Base-by-base conservation (phyloP, 2,329 filamentous ascomycete genomes). In the Botryotinia globosa region DNA sequence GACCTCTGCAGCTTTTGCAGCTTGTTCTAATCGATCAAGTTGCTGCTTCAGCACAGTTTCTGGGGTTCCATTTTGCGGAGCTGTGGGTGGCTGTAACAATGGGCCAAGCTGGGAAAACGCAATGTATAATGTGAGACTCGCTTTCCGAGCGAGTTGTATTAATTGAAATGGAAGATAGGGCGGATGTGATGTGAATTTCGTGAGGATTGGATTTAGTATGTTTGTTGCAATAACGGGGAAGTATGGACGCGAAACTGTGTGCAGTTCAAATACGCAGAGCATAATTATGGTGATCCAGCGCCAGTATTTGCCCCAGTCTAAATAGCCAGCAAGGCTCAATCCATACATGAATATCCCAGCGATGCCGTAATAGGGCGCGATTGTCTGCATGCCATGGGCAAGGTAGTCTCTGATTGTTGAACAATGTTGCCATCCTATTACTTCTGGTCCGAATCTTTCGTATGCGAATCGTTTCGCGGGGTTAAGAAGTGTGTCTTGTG, bases 111-210 rank as follows among this genome's bases (percentile, higher is more conserved):
- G 94, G 9, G 90, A 90, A 73, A 97, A 88, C 68, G 93, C 94
- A 76, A 97, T 93, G 82, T 93, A 94, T 39, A 93, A 82, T 3
- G 94, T 94, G 69, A 98, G 84, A 25, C 90, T 89, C 34, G 93
- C 83, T 80, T 93, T 93, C 74, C 94, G 90, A 9, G 91, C 88
- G 10, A 98, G 87, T 22, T 87, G 83, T 73, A 98, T 87, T 77
- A 92, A 85, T 83, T 99, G 94, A 80, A 96, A 99, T 3, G 94
- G 95, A 6, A 98, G 86, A 76, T 92, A 92, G 5, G 91, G 87
- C 5, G 87, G 84, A 72, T 89, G 86, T 12, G 77, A 77, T 25
- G 83, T 82, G 56, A 81, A 77, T 22, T 73, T 79, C 32, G 77
- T 77, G 29, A 81, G 78, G 66, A 85, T 64, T 1, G 84, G 83